These are phyloP conservation scores for Allium fistulosum DNA, from an alignment of 106 monocot genomes.

Conservation along the genomic window DNA sequence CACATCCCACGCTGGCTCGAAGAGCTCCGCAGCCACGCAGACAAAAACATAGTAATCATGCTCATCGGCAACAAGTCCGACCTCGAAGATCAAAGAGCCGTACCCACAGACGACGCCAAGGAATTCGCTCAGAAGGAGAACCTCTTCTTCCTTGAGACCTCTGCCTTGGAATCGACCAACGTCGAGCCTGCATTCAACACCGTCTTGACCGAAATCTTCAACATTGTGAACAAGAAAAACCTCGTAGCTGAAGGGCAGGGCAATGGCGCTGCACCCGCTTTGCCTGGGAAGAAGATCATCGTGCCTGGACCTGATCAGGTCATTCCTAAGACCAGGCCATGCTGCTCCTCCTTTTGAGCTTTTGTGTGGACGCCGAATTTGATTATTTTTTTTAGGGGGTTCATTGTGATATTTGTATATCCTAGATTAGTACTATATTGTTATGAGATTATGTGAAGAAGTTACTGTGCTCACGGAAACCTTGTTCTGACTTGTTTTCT, in stretches of 20 bases:
- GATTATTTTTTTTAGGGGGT: slow-evolving; percentile 1
- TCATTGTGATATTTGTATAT: slow-evolving; percentile 6
- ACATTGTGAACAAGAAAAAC: slow-evolving; percentile 70
- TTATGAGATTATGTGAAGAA: background rate
- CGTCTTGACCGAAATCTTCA: slow-evolving; percentile 77
- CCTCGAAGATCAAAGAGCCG: slow-evolving; percentile 70
- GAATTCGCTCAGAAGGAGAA: slow-evolving; percentile 90
- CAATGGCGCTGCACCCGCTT: slow-evolving; percentile 13
- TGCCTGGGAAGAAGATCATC: slow-evolving; percentile 71
- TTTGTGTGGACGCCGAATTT: background rate
- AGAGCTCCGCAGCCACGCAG: slow-evolving; percentile 83
- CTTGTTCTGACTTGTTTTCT: too few relatives aligned
- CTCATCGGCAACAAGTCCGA: slow-evolving; percentile 89
- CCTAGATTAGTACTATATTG: background rate
- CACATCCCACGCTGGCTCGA: slow-evolving; percentile 91
- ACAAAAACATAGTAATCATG: slow-evolving; percentile 94
- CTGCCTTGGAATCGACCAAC: slow-evolving; percentile 70
- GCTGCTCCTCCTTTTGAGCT: slow-evolving; percentile 29
- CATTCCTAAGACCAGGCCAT: slow-evolving; percentile 62
- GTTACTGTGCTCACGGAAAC: too few relatives aligned
- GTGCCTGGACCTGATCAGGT: slow-evolving; percentile 83
- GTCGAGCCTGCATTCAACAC: slow-evolving; percentile 78
- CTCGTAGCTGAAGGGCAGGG: slow-evolving; percentile 22
- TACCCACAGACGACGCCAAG: slow-evolving; percentile 65
- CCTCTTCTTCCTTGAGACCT: slow-evolving; percentile 94